Evolutionary conservation across 257 asterid genomes (phyloP).

Genomic region (Paulownia fortunei): DNA sequence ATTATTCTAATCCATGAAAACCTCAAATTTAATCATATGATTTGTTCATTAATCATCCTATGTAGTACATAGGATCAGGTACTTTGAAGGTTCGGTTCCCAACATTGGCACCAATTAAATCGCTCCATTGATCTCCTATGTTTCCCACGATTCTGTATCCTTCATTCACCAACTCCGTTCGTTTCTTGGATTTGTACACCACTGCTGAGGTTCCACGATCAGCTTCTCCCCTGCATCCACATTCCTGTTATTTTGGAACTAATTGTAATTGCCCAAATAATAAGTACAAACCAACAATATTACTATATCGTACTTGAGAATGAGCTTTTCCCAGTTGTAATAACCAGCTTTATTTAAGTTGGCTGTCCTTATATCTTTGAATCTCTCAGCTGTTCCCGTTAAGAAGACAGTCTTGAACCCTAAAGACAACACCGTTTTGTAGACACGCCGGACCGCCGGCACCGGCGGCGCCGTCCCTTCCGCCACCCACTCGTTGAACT

Average conservation of each 20-base stretch:
- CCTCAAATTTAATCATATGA: background rate
- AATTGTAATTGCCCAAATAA: too few species aligned
- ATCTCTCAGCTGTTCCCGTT: conserved; percentile 43
- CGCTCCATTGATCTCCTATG: conserved; percentile 84
- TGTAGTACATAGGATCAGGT: conserved; percentile 72
- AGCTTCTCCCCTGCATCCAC: conserved; percentile 36
- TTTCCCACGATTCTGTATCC: conserved; percentile 70
- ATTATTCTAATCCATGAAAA: background rate
- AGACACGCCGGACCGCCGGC: conserved; percentile 44
- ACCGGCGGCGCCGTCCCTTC: conserved; percentile 54
- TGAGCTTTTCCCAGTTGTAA: conserved; percentile 46
- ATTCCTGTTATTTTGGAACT: too few species aligned
- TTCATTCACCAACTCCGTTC: conserved; percentile 42
- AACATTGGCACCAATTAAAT: conserved; percentile 45
- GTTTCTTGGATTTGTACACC: conserved; percentile 39
- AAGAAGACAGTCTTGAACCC: conserved; percentile 46
- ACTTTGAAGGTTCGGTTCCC: conserved; percentile 66
- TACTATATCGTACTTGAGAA: conserved; percentile 48
- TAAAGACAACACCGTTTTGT: conserved; percentile 32
- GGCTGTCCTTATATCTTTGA: conserved; percentile 12
- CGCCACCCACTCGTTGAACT: conserved; percentile 49
- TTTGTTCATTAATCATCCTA: conserved; percentile 24
- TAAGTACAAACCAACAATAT: too few species aligned
- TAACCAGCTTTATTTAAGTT: conserved; percentile 57
- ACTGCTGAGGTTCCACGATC: conserved; percentile 31